Conservation (phyloP, 306 rosid genomes). For the Rosa lucieae region DNA sequence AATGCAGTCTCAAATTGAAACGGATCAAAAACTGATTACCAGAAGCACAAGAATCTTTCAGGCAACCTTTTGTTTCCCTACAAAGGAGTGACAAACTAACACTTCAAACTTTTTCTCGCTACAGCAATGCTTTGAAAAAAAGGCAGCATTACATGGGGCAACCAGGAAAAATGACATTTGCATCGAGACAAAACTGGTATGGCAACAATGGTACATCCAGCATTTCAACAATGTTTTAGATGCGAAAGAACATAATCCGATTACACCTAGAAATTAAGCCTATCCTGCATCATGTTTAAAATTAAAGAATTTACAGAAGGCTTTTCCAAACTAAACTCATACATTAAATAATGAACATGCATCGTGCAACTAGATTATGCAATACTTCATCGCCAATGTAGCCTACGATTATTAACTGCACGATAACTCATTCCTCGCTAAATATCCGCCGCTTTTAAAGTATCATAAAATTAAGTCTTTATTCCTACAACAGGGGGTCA, state of each 20-base stretch:
- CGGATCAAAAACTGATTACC: neutral
- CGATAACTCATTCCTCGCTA: slow-evolving; percentile 32
- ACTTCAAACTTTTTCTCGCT: neutral
- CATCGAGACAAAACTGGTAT: neutral
- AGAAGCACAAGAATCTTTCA: neutral
- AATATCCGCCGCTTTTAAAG: slow-evolving; percentile 21
- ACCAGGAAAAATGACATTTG: neutral
- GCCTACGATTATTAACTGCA: slow-evolving; percentile 32
- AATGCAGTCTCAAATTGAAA: neutral
- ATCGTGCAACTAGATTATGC: slow-evolving; percentile 20
- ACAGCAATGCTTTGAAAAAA: neutral
- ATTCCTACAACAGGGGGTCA: slow-evolving; percentile 34
- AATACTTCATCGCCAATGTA: slow-evolving; percentile 22
- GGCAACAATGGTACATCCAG: neutral
- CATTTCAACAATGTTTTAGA: neutral
- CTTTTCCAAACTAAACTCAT: slow-evolving; percentile 26
- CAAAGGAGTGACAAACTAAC: neutral
- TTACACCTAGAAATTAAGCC: neutral
- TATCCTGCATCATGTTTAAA: slow-evolving; percentile 25
- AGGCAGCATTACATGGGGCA: neutral
- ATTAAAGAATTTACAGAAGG: slow-evolving; percentile 27
- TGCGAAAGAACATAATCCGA: neutral
- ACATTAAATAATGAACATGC: slow-evolving; percentile 30
- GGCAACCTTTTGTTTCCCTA: neutral
- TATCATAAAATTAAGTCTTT: slow-evolving; percentile 32